phyloP scores from a whole-genome alignment of 108 stramenopile genomes.

The Seminavis robusta region DNA sequence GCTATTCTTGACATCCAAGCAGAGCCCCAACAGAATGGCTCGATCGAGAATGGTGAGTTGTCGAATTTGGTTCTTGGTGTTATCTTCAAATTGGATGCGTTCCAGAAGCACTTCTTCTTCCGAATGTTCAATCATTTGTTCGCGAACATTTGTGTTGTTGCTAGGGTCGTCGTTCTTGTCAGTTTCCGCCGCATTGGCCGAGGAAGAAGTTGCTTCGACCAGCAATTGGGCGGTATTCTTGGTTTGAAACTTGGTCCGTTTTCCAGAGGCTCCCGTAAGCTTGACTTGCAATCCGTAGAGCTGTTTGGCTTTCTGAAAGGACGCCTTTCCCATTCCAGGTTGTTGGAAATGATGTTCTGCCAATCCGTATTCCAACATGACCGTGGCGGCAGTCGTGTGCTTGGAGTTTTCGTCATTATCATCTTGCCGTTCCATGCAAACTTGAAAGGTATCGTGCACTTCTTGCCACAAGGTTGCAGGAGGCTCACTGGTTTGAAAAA shows the following conservation, averaged over 20 bases:
- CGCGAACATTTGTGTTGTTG: not conserved
- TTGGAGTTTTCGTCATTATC: conserved; percentile 7
- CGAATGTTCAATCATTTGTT: conserved; percentile 27
- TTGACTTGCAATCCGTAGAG: conserved; percentile 57
- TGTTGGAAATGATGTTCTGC: conserved; percentile 79
- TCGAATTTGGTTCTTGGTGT: conserved; percentile 45
- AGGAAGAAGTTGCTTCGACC: conserved; percentile 61
- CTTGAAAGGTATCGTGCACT: conserved; percentile 20
- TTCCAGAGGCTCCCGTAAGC: conserved; percentile 87
- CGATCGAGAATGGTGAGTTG: conserved; percentile 78
- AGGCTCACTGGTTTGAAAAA: conserved; percentile 59
- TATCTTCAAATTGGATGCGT: conserved; percentile 70
- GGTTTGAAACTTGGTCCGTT: conserved; percentile 89
- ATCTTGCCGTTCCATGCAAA: conserved; percentile 6
- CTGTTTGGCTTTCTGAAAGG: conserved; percentile 54
- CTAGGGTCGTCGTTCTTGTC: not conserved
- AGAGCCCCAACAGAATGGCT: conserved; percentile 87
- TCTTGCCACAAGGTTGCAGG: conserved; percentile 59
- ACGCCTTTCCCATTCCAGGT: conserved; percentile 44
- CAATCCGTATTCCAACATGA: conserved; percentile 87
- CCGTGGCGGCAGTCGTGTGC: conserved; percentile 21
- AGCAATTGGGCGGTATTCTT: conserved; percentile 80
- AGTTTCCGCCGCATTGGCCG: not conserved
- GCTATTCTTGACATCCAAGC: conserved; percentile 93
- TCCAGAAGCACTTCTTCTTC: conserved; percentile 90